Percentiles rank a stretch among this genome's conserved stretches.
These are phyloP conservation scores for Diaporthe caulivora DNA, from an alignment of 2,329 filamentous ascomycete genomes.

Conservation along the genomic window DNA sequence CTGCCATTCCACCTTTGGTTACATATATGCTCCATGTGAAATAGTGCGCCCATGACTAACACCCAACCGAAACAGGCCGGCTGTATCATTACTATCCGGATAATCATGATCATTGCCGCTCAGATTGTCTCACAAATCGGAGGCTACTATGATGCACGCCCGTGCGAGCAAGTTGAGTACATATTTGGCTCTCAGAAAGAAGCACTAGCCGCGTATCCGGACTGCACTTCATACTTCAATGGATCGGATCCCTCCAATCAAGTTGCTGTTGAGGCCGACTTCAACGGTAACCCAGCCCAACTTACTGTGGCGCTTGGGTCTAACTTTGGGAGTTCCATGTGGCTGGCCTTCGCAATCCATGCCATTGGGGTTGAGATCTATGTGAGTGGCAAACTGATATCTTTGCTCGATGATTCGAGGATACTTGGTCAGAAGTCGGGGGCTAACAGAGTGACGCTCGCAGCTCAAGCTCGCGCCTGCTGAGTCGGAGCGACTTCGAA, in stretches of 20 bases:
- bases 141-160: slow-evolving; percentile 46
- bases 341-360: slow-evolving; percentile 66
- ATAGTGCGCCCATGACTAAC: not conserved
- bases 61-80: slow-evolving; percentile 50
- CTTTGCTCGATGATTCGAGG: not conserved
- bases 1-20: not conserved
- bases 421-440: not conserved
- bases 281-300: slow-evolving; percentile 46
- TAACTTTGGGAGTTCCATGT: slow-evolving; percentile 64
- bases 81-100: slow-evolving; percentile 63
- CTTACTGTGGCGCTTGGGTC: slow-evolving; percentile 58
- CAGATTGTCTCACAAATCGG: slow-evolving; percentile 51
- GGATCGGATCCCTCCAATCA: slow-evolving; percentile 44
- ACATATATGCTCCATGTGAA: not conserved
- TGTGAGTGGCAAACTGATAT: slow-evolving; percentile 45
- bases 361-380: slow-evolving; percentile 61
- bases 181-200: slow-evolving; percentile 48
- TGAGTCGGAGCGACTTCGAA: slow-evolving; percentile 65
- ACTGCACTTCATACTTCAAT: slow-evolving; percentile 55
- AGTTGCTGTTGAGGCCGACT: slow-evolving; percentile 50
- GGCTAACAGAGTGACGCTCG: slow-evolving; percentile 29
- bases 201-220: slow-evolving; percentile 56
- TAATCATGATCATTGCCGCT: slow-evolving; percentile 60
- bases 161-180: slow-evolving; percentile 63
- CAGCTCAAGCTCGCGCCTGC: slow-evolving; percentile 65